Percentiles rank a stretch among this genome's conserved stretches.
These are phyloP conservation scores for Dryadomyces quercus-mongolicae DNA, from an alignment of 2,329 filamentous ascomycete genomes.

Conservation along the genomic window DNA sequence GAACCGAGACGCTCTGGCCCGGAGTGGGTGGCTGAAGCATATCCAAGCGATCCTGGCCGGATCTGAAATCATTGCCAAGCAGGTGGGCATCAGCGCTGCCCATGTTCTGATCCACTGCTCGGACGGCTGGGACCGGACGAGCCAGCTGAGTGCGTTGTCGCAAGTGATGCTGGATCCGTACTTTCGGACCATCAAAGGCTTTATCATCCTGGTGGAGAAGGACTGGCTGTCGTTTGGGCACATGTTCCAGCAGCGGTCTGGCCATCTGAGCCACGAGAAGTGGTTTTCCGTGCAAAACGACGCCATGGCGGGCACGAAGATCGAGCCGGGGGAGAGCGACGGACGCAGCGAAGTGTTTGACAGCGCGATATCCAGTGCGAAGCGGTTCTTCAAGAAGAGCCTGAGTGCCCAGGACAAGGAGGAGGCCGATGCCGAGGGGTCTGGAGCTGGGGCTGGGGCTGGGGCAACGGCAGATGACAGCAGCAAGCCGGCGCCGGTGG, in stretches of 20 bases:
- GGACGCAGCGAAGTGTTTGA: conserved; percentile 65
- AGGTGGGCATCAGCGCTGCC: conserved; percentile 84
- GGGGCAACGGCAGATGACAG: conserved; percentile 12
- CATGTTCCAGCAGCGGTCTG: conserved; percentile 90
- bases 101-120: conserved; percentile 97
- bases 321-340: conserved; percentile 50
- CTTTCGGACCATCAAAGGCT: conserved; percentile 86
- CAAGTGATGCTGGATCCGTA: conserved; percentile 94
- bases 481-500: conserved; percentile 15
- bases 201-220: conserved; percentile 89
- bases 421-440: conserved; percentile 37
- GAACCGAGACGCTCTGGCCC: conserved; percentile 66
- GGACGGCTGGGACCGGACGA: conserved; percentile 95
- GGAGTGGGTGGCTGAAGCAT: conserved; percentile 86
- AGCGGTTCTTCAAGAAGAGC: conserved; percentile 80
- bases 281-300: conserved; percentile 90
- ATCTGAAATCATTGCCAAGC: conserved; percentile 69
- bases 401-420: conserved; percentile 42
- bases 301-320: conserved; percentile 49
- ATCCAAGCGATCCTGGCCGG: conserved; percentile 77
- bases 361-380: conserved; percentile 72
- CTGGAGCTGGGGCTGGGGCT: conserved; percentile 34
- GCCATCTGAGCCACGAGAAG: conserved; percentile 78
- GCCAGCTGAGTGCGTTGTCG: conserved; percentile 80
- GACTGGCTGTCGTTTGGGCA: conserved; percentile 97